Evolutionary conservation across 176 grass and related monocot species (phyloP).

Genomic region (Rhynchospora pubera): DNA sequence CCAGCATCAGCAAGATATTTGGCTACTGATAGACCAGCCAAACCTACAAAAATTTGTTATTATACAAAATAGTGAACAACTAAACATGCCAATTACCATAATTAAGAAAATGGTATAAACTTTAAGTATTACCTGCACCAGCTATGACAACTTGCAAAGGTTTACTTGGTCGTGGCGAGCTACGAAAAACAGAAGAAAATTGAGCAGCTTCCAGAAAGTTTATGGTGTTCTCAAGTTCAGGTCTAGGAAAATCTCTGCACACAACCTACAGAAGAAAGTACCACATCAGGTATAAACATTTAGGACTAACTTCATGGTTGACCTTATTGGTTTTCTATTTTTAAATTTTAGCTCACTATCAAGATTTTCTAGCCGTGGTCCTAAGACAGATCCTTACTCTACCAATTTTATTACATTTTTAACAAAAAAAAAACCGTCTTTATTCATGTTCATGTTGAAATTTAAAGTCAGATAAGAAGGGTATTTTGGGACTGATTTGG

Average conservation of each 20-base stretch:
- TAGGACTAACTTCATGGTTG: not conserved
- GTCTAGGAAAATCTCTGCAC: constrained; percentile 63
- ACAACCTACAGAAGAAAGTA: constrained; percentile 49
- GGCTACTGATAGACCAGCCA: constrained; percentile 85
- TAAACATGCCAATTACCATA: not conserved
- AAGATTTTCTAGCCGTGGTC: not conserved
- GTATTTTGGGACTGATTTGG: not conserved
- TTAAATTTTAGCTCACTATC: not conserved
- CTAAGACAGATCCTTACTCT: not conserved
- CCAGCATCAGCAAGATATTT: constrained; percentile 97
- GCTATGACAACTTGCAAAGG: constrained; percentile 79
- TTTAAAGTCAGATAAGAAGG: not conserved
- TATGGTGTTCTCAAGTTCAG: constrained; percentile 63
- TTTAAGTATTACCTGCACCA: constrained; percentile 64
- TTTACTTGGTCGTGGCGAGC: constrained; percentile 44
- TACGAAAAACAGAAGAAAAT: constrained; percentile 64
- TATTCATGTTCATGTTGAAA: not conserved
- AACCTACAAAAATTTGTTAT: constrained; percentile 44
- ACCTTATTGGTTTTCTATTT: not conserved
- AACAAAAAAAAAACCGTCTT: not conserved
- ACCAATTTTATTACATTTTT: not conserved
- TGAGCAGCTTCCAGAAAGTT: constrained; percentile 89
- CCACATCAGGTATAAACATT: not conserved
- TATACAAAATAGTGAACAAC: not conserved
- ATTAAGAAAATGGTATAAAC: constrained; percentile 3